These are phyloP conservation scores for Saccharomycopsis crataegensis DNA, from an alignment of 1,139 yeast species.

Conservation along the genomic window DNA sequence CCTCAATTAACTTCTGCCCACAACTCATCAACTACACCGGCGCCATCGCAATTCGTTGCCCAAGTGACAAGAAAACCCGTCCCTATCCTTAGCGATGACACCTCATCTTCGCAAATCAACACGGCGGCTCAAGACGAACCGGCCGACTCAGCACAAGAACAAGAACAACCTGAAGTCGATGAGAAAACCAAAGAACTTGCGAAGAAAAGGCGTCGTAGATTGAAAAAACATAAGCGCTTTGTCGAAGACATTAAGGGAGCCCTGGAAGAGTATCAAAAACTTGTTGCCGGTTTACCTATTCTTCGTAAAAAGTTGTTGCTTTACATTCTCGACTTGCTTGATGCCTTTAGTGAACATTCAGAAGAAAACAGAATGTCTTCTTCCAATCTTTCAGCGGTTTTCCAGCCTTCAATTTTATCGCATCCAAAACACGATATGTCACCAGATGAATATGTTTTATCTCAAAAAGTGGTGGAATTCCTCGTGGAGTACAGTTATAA, in stretches of 20 bases:
- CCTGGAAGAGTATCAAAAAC: conserved; percentile 58
- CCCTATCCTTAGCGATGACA: too few species aligned
- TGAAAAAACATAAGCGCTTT: conserved; percentile 33
- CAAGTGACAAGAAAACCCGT: too few species aligned
- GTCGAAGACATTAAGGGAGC: conserved; percentile 61
- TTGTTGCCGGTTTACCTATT: conserved; percentile 61
- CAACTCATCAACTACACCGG: too few species aligned
- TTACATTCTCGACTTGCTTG: conserved; percentile 77
- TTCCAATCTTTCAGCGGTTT: conserved; percentile 87
- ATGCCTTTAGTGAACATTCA: conserved; percentile 77
- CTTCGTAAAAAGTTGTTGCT: conserved; percentile 77
- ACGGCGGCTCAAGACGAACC: neutral
- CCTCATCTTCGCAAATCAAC: too few species aligned
- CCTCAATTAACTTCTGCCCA: too few species aligned
- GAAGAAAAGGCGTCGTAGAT: conserved; percentile 29
- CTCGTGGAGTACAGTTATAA: conserved; percentile 80
- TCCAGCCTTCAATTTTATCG: conserved; percentile 89
- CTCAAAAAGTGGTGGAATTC: conserved; percentile 83
- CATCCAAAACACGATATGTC: conserved; percentile 91
- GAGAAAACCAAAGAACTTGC: conserved; percentile 31
- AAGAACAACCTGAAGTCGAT: conserved; percentile 17
- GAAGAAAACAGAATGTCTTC: conserved; percentile 85
- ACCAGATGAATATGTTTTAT: conserved; percentile 83
- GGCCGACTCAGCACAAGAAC: conserved; percentile 8
- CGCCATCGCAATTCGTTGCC: too few species aligned